A percentile compares a stretch with the other conserved stretches of the same genome.
phyloP scores from a whole-genome alignment of 2,329 filamentous ascomycete genomes.

The Botryotinia calthae region DNA sequence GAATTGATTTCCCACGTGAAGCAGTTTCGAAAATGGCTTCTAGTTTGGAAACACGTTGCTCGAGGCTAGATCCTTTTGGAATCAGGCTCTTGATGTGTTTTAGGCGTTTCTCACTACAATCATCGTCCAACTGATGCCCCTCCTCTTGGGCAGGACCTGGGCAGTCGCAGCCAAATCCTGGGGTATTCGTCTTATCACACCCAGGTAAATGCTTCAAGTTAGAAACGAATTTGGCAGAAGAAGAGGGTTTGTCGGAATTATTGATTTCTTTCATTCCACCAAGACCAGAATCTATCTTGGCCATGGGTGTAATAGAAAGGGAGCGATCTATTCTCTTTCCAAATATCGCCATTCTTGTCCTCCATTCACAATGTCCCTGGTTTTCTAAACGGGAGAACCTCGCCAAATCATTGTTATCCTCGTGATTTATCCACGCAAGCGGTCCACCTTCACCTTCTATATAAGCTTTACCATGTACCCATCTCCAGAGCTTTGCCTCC shows the following conservation, averaged over 20 bases:
- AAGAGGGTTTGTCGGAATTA: neutral
- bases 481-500: neutral
- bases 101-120: neutral
- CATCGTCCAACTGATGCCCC: neutral
- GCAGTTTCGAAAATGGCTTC: neutral
- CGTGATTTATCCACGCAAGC: constrained; percentile 1
- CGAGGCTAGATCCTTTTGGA: neutral
- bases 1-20: neutral
- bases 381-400: neutral
- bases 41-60: neutral
- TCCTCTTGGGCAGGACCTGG: neutral
- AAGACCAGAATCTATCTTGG: constrained; percentile 1
- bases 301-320: neutral
- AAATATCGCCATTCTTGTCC: neutral
- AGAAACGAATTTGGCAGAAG: neutral
- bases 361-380: neutral
- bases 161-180: neutral
- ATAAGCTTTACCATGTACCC: neutral
- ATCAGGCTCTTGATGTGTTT: neutral
- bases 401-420: neutral
- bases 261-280: neutral
- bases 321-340: neutral
- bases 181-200: neutral
- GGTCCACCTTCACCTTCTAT: neutral
- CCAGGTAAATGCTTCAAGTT: neutral